Evolutionary conservation across 1,284 basidiomycete species (phyloP).

Genomic region (Cryptococcus floricola): DNA sequence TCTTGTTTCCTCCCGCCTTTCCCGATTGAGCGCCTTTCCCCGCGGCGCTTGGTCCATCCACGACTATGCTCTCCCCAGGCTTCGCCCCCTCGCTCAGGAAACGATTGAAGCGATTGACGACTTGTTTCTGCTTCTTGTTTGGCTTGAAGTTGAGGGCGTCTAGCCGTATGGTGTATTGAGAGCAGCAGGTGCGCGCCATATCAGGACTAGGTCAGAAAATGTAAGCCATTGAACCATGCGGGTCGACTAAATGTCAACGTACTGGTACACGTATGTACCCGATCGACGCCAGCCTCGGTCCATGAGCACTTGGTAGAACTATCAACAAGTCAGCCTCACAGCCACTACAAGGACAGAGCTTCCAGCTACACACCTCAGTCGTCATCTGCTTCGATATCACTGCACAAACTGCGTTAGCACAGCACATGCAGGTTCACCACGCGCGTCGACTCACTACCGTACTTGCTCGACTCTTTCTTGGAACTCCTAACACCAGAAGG

Average conservation of each 20-base stretch:
- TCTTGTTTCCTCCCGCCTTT: conserved; percentile 18
- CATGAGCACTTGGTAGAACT: conserved; percentile 60
- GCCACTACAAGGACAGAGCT: background rate
- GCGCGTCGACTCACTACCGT: conserved; percentile 43
- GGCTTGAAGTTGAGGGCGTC: conserved; percentile 67
- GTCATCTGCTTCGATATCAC: conserved; percentile 14
- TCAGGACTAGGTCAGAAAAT: conserved; percentile 65
- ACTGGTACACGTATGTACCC: conserved; percentile 62
- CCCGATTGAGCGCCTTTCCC: conserved; percentile 3
- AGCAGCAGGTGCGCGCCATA: conserved; percentile 76
- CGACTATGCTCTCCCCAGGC: conserved; percentile 10
- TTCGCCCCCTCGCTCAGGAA: conserved; percentile 23
- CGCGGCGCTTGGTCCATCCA: conserved; percentile 1
- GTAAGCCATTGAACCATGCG: background rate
- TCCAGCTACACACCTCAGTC: conserved; percentile 2
- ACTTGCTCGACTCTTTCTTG: conserved; percentile 41
- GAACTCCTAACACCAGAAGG: conserved; percentile 37
- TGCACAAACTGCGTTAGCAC: background rate
- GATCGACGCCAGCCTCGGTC: conserved; percentile 86
- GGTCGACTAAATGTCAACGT: conserved; percentile 1
- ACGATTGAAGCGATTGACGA: conserved; percentile 67
- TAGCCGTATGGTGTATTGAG: conserved; percentile 89
- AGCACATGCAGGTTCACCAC: background rate
- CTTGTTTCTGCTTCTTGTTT: conserved; percentile 72
- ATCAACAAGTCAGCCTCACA: background rate